Evolutionary conservation across 2,329 filamentous ascomycete genomes (phyloP), one percentile per base, ranked within the genome.

Genomic region (Penicillium sclerotiorum): DNA sequence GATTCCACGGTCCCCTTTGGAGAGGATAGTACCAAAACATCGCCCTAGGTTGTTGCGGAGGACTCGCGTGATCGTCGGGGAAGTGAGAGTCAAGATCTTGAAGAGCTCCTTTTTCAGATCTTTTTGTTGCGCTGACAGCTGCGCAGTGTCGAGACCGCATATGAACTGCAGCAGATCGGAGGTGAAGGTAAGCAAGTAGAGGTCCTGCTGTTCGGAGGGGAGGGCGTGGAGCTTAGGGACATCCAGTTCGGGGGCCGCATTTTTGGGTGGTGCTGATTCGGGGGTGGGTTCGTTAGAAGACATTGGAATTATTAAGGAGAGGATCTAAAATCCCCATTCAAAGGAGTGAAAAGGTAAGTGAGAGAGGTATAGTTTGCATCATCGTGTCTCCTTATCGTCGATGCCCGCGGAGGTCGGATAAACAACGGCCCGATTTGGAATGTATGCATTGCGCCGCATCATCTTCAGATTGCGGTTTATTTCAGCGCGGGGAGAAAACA

Each of bases 91-190:
- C 69, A 99, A 82, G 68, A 99, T 88, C 73, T 96, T 90, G 71
- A 97, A 89, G 59, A 96, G 81, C 79, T 97, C 91, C 70, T 89
- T 92, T 74, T 96, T 96, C 62, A 99, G 80, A 68, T 90, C 89
- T 63, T 91, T 85, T 72, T 99, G 94, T 74, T 96, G 89, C 11
- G 89, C 83, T 18, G 89, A 93, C 59, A 92, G 88, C 66, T 89
- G 88, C 60, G 96, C 90, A 54, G 85, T 79, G 45, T 85, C 82
- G 39, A 97, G 81, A 15, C 58, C 58, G 13, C 77, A 77, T 37
- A 95, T 88, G 79, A 96, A 89, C 60, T 87, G 88, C 55, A 85
- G 87, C 48, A 99, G 80, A 53, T 88, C 84, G 22, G 91, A 88
- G 28, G 92, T 88, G 68, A 95, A 96, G 21, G 87, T 95, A 52